Evolutionary conservation across 805 yeast genomes (phyloP).

Genomic region (Kodamaea sagamina): DNA sequence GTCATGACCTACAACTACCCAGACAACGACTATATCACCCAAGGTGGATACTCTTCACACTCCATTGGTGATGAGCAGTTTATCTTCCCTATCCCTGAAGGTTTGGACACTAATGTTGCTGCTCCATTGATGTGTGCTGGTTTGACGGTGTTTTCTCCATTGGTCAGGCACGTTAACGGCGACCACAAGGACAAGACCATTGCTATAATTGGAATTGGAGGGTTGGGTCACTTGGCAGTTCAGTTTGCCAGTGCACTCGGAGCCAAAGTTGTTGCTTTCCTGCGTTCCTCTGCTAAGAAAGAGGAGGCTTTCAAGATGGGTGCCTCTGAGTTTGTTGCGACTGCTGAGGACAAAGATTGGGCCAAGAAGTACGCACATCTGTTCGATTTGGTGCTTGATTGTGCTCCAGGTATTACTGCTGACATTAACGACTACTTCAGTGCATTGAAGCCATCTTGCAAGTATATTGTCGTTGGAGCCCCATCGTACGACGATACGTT

Average conservation of each 20-base stretch:
- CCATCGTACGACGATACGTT: slow-evolving; percentile 27
- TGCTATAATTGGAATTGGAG: slow-evolving; percentile 66
- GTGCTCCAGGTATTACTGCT: slow-evolving; percentile 41
- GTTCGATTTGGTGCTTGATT: slow-evolving; percentile 50
- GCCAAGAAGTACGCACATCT: slow-evolving; percentile 22
- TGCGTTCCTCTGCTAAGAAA: slow-evolving; percentile 51
- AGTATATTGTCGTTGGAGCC: slow-evolving; percentile 28
- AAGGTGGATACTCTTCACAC: slow-evolving; percentile 55
- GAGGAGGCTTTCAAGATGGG: slow-evolving; percentile 56
- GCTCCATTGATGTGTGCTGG: slow-evolving; percentile 63
- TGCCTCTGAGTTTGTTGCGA: slow-evolving; percentile 55
- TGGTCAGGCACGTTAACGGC: slow-evolving; percentile 43
- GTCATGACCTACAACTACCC: slow-evolving; percentile 52
- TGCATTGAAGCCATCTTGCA: slow-evolving; percentile 25
- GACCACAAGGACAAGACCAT: slow-evolving; percentile 43
- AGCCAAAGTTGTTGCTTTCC: slow-evolving; percentile 58
- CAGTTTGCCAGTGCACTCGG: slow-evolving; percentile 63
- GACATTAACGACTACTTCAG: slow-evolving; percentile 21
- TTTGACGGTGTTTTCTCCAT: slow-evolving; percentile 54
- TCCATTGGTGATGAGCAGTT: slow-evolving; percentile 45
- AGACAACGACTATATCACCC: slow-evolving; percentile 36
- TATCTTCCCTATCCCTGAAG: slow-evolving; percentile 51
- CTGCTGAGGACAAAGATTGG: slow-evolving; percentile 41
- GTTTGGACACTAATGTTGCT: slow-evolving; percentile 38
- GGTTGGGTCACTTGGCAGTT: slow-evolving; percentile 64